Conservation (phyloP, 805 yeast species). For the Starmerella gropengiesseri region DNA sequence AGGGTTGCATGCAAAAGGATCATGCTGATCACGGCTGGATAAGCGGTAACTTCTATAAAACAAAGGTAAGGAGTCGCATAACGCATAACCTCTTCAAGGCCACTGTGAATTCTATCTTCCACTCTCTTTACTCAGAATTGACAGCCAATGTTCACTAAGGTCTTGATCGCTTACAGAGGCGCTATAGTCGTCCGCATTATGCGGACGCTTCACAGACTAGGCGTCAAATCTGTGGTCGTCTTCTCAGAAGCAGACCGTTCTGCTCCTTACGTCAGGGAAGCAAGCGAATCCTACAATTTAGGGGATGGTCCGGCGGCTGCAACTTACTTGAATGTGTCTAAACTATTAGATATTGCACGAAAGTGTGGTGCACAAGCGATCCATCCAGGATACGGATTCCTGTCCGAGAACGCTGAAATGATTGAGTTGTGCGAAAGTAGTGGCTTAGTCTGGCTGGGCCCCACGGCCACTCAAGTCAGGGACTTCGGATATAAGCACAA, state of each 20-base stretch:
- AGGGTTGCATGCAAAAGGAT: too few relatives aligned
- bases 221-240: slow-evolving; percentile 4
- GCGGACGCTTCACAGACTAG: slow-evolving; percentile 5
- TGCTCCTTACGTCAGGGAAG: slow-evolving; percentile 6
- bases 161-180: slow-evolving; percentile 7
- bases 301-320: slow-evolving; percentile 2
- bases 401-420: slow-evolving; percentile 36
- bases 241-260: slow-evolving; percentile 4
- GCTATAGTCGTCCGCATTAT: slow-evolving; percentile 2
- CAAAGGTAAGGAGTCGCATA: too few relatives aligned
- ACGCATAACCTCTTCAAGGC: too few relatives aligned
- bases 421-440: slow-evolving; percentile 28
- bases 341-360: not conserved
- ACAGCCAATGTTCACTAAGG: slow-evolving; percentile 1
- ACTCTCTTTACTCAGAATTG: too few relatives aligned
- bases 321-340: slow-evolving; percentile 1
- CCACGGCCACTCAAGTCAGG: slow-evolving; percentile 28
- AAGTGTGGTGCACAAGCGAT: slow-evolving; percentile 27
- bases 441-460: slow-evolving; percentile 30
- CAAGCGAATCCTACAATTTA: slow-evolving; percentile 2
- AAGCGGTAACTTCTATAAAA: too few relatives aligned
- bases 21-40: too few relatives aligned
- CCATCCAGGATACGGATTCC: slow-evolving; percentile 49
- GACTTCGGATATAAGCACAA: slow-evolving; percentile 30
- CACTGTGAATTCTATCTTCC: too few relatives aligned